Evolutionary conservation across 2,329 filamentous ascomycete species (phyloP), one percentile per base, ranked within the genome.

Genomic region (Acrocalymma vagum): DNA sequence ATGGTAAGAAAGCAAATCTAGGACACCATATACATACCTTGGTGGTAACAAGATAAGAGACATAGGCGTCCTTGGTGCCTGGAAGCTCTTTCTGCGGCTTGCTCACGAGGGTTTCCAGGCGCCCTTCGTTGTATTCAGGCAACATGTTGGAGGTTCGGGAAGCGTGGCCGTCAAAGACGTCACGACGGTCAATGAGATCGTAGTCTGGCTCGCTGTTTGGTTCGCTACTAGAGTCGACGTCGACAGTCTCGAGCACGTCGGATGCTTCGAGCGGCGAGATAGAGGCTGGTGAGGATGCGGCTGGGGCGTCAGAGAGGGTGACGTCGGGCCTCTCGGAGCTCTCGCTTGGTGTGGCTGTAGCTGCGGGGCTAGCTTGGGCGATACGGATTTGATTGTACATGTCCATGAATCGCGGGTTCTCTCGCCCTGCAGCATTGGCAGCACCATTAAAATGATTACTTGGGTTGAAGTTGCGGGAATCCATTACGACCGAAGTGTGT

Each of bases 31-130:
- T 31, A 55, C 51, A 35, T 76, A 95, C 92, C 72, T 92, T 80
- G 37, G 94, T 96, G 29, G 89, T 94, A 53, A 99, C 89, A 33
- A 95, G 79, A 69, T 99, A 99, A 9, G 94, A 97, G 43, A 97
- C 87, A 74, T 95, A 99, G 38, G 90, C 88, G 72, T 96, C 94
- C 72, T 96, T 96, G 44, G 92, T 95, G 31, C 94, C 93, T 63
- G 96, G 90, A 63, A 93, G 94, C 77, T 97, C 94, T 73, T 96
- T 97, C 71, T 93, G 82, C 14, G 94, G 91, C 43, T 86, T 82
- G 38, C 84, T 83, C 13, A 99, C 93, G 13, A 77, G 84, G 67
- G 92, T 96, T 64, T 95, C 88, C 28, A 99, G 80, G 41, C 83
- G 80, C 54, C 95, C 93, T 53, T 84, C 78, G 48, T 55, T 61